Base-by-base conservation (phyloP, 73 alveolate species). In the Stentor roeselii region DNA sequence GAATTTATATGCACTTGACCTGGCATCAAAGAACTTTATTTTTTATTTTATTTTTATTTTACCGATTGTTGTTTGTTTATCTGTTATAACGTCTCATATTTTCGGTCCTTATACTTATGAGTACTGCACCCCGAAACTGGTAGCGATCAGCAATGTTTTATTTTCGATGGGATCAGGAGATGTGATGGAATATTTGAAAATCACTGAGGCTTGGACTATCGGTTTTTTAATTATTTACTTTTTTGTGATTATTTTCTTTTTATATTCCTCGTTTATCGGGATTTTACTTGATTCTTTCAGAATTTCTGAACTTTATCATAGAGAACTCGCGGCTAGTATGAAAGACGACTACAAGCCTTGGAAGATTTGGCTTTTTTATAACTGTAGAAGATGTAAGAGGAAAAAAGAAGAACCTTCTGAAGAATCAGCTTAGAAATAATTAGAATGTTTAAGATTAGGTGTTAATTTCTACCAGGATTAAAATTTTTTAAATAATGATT, bases 141-240 rank as follows among this genome's bases (percentile, higher is more conserved):
- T 21, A 27, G 37, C 37, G 14, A 21, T 67, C 37, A 21, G 41
- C 34, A 32, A 67, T 67, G 34, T 67, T 0, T 11, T 67, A 32
- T 67, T 67, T 32, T 1, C 37, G 41, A 21, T 67, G 21, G 80
- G 80, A 40, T 32, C 14, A 30, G 41, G 80, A 34, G 11, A 21
- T 30, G 34, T 67, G 21, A 40, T 27, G 21, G 80, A 67, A 27
- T 67, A 27, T 1, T 11, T 67, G 37, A 67, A 30, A 21, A 21
- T 67, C 2, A 21, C 80, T 67, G 41, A 21, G 27, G 37, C 80
- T 1, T 67, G 80, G 80, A 67, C 80, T 21, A 2, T 67, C 14
- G 80, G 50, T n/a, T 67, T 67, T 32, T 67, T 67, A 67, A 14
- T 21, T 67, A 40, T 67, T n/a, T 67, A 67, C 37, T 67, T 67